phyloP scores from a whole-genome alignment of 139 green algal species.

The Prasinococcaceae sp. region DNA sequence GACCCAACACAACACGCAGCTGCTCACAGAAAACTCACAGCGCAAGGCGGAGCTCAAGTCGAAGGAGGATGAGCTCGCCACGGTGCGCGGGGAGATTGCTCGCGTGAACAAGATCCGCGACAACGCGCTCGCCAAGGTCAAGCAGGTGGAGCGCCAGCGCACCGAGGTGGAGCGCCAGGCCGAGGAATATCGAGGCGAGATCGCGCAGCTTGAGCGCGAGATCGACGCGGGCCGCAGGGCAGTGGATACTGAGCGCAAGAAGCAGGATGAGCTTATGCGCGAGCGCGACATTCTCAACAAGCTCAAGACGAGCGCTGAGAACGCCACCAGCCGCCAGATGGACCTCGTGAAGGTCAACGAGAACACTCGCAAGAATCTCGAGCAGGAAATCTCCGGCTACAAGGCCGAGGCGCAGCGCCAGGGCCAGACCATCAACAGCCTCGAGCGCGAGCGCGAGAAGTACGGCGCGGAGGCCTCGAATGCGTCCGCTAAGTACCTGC shows the following conservation, averaged over 20 bases:
- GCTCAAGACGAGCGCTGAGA: constrained; percentile 63
- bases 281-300: constrained; percentile 81
- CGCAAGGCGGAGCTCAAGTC: constrained; percentile 66
- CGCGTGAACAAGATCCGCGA: constrained; percentile 44
- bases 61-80: constrained; percentile 62
- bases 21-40: constrained; percentile 66
- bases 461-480: constrained; percentile 59
- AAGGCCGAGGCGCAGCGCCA: constrained; percentile 57
- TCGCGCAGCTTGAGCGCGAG: constrained; percentile 12
- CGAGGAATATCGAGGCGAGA: constrained; percentile 2
- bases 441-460: constrained; percentile 73
- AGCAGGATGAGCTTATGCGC: constrained; percentile 62
- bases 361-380: constrained; percentile 65
- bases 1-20: constrained; percentile 70
- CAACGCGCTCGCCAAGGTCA: constrained; percentile 31
- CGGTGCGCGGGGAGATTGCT: constrained; percentile 44
- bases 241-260: constrained; percentile 47
- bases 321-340: constrained; percentile 54
- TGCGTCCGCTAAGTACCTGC: constrained; percentile 50
- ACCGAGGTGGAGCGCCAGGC: constrained; percentile 40
- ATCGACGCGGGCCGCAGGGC: constrained; percentile 10
- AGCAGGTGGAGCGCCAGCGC: constrained; percentile 38
- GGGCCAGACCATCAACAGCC: constrained; percentile 41
- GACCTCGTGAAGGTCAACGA: constrained; percentile 78
- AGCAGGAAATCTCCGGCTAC: constrained; percentile 70